Base-by-base conservation (phyloP, 306 rosid genomes). In the Acmispon strigosus region DNA sequence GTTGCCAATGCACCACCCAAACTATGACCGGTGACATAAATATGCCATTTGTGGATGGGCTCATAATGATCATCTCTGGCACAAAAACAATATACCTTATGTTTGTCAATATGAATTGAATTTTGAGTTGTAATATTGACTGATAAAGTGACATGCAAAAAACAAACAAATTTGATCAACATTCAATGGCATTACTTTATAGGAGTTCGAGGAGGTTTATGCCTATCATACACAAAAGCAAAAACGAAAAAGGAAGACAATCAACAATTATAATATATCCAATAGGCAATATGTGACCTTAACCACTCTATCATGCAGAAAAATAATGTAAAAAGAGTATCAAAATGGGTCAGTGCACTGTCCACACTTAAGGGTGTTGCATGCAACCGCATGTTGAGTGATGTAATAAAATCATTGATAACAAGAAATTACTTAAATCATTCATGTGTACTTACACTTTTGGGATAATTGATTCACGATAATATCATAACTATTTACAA, bases 1-100 rank as follows among this genome's bases (percentile, higher is more conserved):
- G 98, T 93, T 8, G 98, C 96, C 79, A 93, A 77, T 68, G 97
- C 98, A 64, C 98, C 98, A 39, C 98, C 98, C 81, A 90, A 85
- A 84, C 98, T 93, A 77, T 93, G 98, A 78, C 98, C 98, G 60
- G 98, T 93, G 54, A 90, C 77, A 78, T 85, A 93, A 78, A 90
- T 77, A 59, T 93, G 96, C 98, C 98, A 93, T 79, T 75, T 88
- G 76, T 81, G 75, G 52, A 41, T 68, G n/a, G 84, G 75, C 74
- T 84, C 89, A 62, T 76, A 84, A 66, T 74, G 56, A 68, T 83
- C 97, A 73, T 87, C 92, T 69, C 98, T 93, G 88, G 53, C 52
- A 83, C 24, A 70, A 73, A 63, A 80, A 44, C 14, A 52, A 81
- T 9, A 39, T 37, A 60, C 11, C 19, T 27, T 67, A 24, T 22